Base-by-base conservation (phyloP, 139 green algal species). In the Pseudopediastrum boryanum region DNA sequence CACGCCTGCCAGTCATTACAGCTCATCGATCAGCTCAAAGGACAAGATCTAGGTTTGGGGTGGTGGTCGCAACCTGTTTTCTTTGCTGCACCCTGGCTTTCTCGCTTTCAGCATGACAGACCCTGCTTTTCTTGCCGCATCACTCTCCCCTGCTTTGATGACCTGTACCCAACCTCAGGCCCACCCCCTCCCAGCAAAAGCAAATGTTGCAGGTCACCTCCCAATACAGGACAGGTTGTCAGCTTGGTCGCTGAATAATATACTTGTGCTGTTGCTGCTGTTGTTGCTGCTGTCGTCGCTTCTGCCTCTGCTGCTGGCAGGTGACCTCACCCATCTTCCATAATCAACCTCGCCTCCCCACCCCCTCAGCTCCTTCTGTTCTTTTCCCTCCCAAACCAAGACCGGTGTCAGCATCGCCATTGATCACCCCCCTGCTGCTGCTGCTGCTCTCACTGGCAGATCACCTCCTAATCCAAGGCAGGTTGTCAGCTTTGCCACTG, bases 361-460 rank as follows among this genome's bases (percentile, higher is more conserved):
- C 65, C 39, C 41, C 4, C 41, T 9, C 9, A n/a, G 9, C 38
- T 54, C 65, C 65, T 27, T 13, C 29, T 12, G 12, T 9, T 10
- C 62, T 38, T 9, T 52, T 63, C 64, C 36, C 74, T 93, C 51
- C 76, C 90, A 2, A 36, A 90, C 23, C 39, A 79, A 21, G 90
- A 94, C 67, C 77, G 87, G 7, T 86, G 2, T 90, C 87, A 9
- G 87, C 87, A 9, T 33, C 87, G 27, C 88, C 91, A 10, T 88
- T 93, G 81, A 46, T 97, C n/a, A 78, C 85, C 25, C 78, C 83
- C 13, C 76, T 93, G n/a, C 83, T 97, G 35, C 7, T 70, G 31
- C 25, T 43, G 62, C 27, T 38, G n/a, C 27, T 43, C 19, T 25
- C 23, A 48, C n/a, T n/a, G n/a, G n/a, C 63, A 44, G 27, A 36